phyloP scores from a whole-genome alignment of 106 monocot species.

The Cymbidium sinense region DNA sequence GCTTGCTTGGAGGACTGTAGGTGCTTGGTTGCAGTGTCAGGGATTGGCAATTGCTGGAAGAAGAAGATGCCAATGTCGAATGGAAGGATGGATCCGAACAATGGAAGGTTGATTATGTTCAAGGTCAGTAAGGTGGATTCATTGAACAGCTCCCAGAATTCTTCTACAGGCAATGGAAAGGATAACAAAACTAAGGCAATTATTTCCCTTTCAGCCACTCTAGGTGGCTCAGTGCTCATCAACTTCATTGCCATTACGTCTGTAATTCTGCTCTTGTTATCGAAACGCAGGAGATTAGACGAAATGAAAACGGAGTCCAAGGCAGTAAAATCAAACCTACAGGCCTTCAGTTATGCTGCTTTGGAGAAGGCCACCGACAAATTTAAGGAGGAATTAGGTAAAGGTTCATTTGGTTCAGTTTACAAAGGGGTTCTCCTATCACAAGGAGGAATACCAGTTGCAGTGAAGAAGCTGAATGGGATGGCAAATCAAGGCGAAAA shows the following conservation, averaged over 20 bases:
- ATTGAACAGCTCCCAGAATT: background rate
- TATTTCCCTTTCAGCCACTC: background rate
- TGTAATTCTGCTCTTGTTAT: background rate
- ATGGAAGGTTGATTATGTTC: conserved; percentile 1
- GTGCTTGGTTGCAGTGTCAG: conserved; percentile 9
- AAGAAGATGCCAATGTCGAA: conserved; percentile 25
- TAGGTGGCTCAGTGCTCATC: conserved; percentile 4
- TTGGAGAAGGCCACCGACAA: conserved; percentile 22
- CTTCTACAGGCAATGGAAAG: background rate
- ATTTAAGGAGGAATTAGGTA: conserved; percentile 32
- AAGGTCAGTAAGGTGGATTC: conserved; percentile 3
- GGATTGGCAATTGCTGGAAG: conserved; percentile 24
- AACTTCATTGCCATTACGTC: background rate
- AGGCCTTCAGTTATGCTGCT: conserved; percentile 20
- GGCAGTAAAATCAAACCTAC: background rate
- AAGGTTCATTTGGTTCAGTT: conserved; percentile 29
- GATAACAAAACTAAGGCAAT: background rate
- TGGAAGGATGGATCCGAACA: background rate
- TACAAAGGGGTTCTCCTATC: conserved; percentile 13
- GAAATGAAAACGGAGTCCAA: background rate
- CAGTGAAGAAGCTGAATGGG: conserved; percentile 30
- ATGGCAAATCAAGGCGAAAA: conserved; percentile 13
- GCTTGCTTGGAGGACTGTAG: conserved; percentile 21
- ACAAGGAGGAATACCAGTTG: background rate
- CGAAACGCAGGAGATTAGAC: no score